Conservation (phyloP, 2,329 filamentous ascomycete genomes). For the Claviceps sp. region DNA sequence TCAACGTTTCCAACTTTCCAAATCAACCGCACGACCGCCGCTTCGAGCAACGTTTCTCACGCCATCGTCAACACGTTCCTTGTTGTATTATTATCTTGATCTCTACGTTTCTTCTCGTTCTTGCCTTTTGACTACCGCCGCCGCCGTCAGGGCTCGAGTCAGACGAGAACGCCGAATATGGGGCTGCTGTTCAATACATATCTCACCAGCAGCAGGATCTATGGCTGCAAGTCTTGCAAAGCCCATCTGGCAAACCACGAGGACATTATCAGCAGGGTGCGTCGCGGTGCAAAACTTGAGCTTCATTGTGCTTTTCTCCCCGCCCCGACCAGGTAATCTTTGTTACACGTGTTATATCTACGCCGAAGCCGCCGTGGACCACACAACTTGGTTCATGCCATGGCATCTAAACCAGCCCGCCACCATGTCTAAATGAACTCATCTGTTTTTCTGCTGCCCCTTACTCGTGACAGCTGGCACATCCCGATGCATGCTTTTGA, state of each 20-base stretch:
- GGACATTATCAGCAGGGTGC: conserved; percentile 85
- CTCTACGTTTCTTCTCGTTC: not conserved
- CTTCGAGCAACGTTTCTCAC: not conserved
- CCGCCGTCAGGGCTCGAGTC: not conserved
- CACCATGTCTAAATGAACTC: too few relatives aligned
- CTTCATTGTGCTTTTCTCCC: not conserved
- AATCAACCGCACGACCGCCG: not conserved
- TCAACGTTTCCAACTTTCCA: not conserved
- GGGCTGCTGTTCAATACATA: conserved; percentile 87
- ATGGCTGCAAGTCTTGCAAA: conserved; percentile 90
- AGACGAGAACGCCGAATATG: conserved; percentile 35
- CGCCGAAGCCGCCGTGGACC: too few relatives aligned
- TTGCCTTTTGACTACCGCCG: not conserved
- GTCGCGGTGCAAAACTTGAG: conserved; percentile 14
- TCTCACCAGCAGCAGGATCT: conserved; percentile 74
- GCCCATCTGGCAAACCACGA: conserved; percentile 91
- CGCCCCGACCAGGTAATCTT: not conserved
- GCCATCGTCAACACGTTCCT: not conserved
- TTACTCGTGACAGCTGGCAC: not conserved
- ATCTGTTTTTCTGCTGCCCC: too few relatives aligned
- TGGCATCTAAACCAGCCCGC: too few relatives aligned
- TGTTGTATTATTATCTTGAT: not conserved
- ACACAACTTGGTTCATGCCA: too few relatives aligned
- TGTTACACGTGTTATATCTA: not conserved
- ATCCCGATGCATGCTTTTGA: too few relatives aligned